phyloP scores from a whole-genome alignment of 495 filamentous ascomycete genomes.

The Trichocladium antarcticum region DNA sequence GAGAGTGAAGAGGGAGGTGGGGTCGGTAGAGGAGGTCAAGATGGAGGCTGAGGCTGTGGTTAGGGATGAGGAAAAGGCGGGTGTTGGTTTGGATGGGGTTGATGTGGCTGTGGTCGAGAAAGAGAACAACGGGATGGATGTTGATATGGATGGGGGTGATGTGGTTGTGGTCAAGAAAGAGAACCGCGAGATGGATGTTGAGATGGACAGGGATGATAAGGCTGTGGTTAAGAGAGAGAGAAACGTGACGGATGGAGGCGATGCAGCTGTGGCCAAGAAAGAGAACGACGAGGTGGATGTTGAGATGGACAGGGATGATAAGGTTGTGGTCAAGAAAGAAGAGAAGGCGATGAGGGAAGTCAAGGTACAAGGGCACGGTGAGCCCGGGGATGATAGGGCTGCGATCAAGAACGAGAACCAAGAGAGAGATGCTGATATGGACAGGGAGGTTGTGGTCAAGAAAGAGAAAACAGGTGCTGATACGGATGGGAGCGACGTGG shows the following conservation, averaged over 20 bases:
- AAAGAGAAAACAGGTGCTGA: no score
- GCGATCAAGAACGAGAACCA: neutral
- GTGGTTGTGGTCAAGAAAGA: neutral
- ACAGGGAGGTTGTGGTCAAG: no score
- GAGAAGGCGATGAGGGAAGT: no score
- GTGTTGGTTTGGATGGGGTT: slow-evolving; percentile 6
- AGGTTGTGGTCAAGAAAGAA: no score
- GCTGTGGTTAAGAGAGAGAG: no score
- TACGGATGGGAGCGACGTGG: no score
- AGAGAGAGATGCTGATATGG: no score
- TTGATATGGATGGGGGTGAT: neutral
- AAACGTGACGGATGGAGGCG: neutral
- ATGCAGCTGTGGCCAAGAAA: neutral
- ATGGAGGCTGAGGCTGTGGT: slow-evolving; percentile 20
- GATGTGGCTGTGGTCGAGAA: neutral
- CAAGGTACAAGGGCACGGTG: neutral
- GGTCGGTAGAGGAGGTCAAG: slow-evolving; percentile 18
- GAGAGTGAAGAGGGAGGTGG: slow-evolving; percentile 20
- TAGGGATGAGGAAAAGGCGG: slow-evolving; percentile 17
- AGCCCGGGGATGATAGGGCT: neutral
- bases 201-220: neutral
- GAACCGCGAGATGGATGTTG: neutral
- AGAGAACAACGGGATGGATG: slow-evolving; percentile 2
- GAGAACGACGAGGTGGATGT: neutral
- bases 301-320: neutral